Evolutionary conservation across 441 rosid species (phyloP), one percentile per base, ranked within the genome.

Genomic region (Isatis lusitanica): DNA sequence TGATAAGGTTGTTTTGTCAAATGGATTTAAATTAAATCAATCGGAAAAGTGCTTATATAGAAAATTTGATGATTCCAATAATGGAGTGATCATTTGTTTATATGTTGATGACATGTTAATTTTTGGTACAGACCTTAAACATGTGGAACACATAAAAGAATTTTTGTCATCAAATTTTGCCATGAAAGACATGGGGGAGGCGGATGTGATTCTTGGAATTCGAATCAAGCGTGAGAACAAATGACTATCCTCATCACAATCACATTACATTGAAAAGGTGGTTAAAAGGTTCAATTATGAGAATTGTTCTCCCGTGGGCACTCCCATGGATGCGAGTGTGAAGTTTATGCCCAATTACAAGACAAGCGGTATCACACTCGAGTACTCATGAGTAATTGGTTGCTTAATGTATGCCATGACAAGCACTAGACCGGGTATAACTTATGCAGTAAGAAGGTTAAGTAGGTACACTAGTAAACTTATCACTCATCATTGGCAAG

Each of bases 341-440:
- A 68, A 67, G 28, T 35, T 73, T 13, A 26, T 26, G 35, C 31
- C 47, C 0, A 73, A 62, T 16, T 16, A 18, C 0, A 3, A 42
- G 33, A 24, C 1, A 31, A n/a, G 10, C 5, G 0, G 21, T 50
- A 9, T 48, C 53, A 8, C 53, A 73, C 38, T 64, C 13, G 63
- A 56, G 15, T 76, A 64, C 17, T 47, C 68, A 12, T 4, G 12
- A 15, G 33, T 64, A 3, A 76, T 70, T 55, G 43, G 48, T 0
- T 44, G 65, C 16, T 31, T 74, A 15, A 64, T 74, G 47, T 69
- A 79, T 70, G 69, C 15, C 2, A 69, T 70, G 35, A 47, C 17
- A 3, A 55, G 63, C 21, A 74, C n/a, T 8, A 50, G 48, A 3
- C 57, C n/a, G 0, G 9, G 59, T 5, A 69, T 77, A 9, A 21